Evolutionary conservation across 192 early-diverging fungal genomes (phyloP).

Genomic region (Coemansia sp.): DNA sequence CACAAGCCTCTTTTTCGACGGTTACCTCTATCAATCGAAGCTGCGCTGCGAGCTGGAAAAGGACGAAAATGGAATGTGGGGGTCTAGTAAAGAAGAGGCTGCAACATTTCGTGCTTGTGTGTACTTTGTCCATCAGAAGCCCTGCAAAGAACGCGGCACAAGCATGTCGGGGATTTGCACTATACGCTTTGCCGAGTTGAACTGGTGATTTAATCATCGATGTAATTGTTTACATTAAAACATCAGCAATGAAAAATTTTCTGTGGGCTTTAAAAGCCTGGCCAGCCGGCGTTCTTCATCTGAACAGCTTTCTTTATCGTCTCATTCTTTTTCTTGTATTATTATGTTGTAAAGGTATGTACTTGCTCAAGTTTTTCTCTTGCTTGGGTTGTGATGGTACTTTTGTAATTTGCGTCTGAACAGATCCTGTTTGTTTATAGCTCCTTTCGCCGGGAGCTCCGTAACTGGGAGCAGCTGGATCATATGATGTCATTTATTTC

Average conservation of each 20-base stretch:
- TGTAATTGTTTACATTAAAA: not conserved
- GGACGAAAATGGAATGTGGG: not conserved
- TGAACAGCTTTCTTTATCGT: not conserved
- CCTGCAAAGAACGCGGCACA: constrained; percentile 3
- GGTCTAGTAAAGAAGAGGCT: not conserved
- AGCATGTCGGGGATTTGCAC: constrained; percentile 1
- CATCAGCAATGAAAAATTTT: constrained; percentile 5
- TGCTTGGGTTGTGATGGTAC: constrained; percentile 37
- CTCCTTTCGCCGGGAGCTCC: constrained; percentile 52
- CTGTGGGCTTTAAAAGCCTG: not conserved
- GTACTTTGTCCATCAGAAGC: not conserved
- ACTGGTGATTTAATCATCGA: not conserved
- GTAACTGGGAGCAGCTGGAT: constrained; percentile 17
- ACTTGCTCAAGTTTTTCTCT: not conserved
- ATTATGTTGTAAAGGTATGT: constrained; percentile 11
- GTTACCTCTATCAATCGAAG: not conserved
- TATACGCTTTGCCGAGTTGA: not conserved
- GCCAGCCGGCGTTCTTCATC: not conserved
- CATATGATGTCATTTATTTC: constrained; percentile 42
- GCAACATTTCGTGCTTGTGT: not conserved
- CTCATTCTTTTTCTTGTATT: constrained; percentile 1
- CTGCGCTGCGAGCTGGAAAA: not conserved
- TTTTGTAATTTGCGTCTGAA: constrained; percentile 58
- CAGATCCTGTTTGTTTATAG: constrained; percentile 14
- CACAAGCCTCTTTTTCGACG: not conserved